Evolutionary conservation across 1,284 basidiomycete species (phyloP).

Genomic region (Rhodotorula sp.): DNA sequence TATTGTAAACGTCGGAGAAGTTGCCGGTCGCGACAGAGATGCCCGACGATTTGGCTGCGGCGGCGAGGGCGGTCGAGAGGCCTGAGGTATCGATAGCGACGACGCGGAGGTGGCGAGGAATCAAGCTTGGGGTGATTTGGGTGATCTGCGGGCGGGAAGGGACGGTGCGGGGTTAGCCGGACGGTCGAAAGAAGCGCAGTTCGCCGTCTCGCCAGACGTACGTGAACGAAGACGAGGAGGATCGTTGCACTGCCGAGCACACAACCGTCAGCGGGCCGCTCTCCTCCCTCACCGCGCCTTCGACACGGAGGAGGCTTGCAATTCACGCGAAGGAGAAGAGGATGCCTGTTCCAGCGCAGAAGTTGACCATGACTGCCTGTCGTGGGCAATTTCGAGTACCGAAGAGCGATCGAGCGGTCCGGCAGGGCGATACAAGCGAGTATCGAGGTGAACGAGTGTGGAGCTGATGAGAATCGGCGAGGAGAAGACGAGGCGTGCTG

Average conservation of each 20-base stretch:
- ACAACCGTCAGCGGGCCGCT: neutral
- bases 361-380: constrained; percentile 19
- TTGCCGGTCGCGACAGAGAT: neutral
- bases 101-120: constrained; percentile 40
- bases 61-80: constrained; percentile 26
- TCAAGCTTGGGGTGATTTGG: constrained; percentile 25
- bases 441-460: neutral
- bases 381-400: neutral
- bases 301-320: neutral
- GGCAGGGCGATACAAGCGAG: neutral
- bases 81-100: constrained; percentile 39
- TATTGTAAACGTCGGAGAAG: constrained; percentile 20
- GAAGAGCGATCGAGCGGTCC: neutral
- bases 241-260: constrained; percentile 16
- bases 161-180: neutral
- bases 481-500: neutral
- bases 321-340: constrained; percentile 26
- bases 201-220: neutral
- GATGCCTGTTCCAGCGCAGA: constrained; percentile 25
- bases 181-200: neutral
- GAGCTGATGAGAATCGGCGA: neutral
- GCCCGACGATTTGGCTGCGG: constrained; percentile 1
- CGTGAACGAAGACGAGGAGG: constrained; percentile 33
- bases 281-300: no score
- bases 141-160: constrained; percentile 12